These are phyloP conservation scores for Wickerhamomyces rabaulensis DNA, from an alignment of 805 yeast species.

Conservation along the genomic window DNA sequence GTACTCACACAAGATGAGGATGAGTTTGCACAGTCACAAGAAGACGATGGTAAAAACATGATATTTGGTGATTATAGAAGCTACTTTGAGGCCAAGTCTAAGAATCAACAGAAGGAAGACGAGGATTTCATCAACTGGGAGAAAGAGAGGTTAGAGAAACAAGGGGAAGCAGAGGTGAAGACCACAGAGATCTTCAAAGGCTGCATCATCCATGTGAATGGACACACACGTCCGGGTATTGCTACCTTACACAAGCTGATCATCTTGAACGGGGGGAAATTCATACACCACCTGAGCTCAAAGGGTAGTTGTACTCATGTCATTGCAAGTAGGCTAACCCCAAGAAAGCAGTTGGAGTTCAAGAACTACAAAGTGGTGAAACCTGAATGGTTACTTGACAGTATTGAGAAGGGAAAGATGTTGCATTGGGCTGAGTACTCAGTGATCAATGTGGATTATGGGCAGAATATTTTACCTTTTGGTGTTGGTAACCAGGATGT, in stretches of 20 bases:
- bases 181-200: constrained; percentile 44
- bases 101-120: constrained; percentile 58
- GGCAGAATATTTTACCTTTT: constrained; percentile 41
- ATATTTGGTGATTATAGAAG: constrained; percentile 63
- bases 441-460: constrained; percentile 46
- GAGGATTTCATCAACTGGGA: constrained; percentile 47
- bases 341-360: constrained; percentile 64
- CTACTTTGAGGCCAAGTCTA: constrained; percentile 56
- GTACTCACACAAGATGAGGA: neutral
- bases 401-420: constrained; percentile 41
- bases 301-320: constrained; percentile 82
- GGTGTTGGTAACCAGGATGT: constrained; percentile 3
- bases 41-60: neutral
- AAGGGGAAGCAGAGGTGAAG: constrained; percentile 2
- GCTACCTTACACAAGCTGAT: constrained; percentile 65
- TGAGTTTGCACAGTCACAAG: neutral
- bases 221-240: constrained; percentile 81
- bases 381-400: constrained; percentile 78
- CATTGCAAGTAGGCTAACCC: constrained; percentile 73
- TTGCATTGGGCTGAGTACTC: constrained; percentile 71
- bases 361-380: constrained; percentile 66
- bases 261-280: constrained; percentile 74
- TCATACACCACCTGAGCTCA: constrained; percentile 59
- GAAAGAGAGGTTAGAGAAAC: constrained; percentile 24
- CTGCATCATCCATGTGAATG: constrained; percentile 78